A percentile compares a stretch with the other conserved stretches of the same genome.
phyloP scores from a whole-genome alignment of 495 filamentous ascomycete genomes.

The Aspergillus saccharolyticus region DNA sequence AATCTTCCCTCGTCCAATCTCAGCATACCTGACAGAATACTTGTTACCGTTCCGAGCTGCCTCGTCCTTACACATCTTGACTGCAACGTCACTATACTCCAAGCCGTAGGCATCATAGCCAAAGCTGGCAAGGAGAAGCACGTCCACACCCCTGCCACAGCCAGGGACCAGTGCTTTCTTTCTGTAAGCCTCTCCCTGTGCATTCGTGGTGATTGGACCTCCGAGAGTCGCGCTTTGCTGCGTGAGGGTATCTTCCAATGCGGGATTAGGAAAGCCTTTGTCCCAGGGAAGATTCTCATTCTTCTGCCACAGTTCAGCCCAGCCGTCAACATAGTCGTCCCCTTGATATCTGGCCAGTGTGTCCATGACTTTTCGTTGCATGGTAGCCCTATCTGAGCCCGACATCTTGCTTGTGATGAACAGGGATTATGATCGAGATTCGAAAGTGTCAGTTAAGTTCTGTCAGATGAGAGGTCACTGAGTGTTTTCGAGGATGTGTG shows the following conservation, averaged over 20 bases:
- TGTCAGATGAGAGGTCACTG: too few relatives aligned
- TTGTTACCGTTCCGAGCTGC: constrained; percentile 19
- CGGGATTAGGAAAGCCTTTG: constrained; percentile 51
- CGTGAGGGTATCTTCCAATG: constrained; percentile 52
- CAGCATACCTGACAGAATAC: constrained; percentile 38
- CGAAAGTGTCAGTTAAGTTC: too few relatives aligned
- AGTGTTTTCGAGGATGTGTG: too few relatives aligned
- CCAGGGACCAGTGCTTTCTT: constrained; percentile 54
- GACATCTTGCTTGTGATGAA: neutral
- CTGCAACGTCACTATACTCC: constrained; percentile 50
- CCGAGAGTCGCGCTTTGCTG: constrained; percentile 37
- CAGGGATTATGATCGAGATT: too few relatives aligned
- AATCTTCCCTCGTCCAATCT: constrained; percentile 40
- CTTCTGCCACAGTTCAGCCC: constrained; percentile 11
- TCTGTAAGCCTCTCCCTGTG: constrained; percentile 8
- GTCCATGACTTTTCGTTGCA: neutral
- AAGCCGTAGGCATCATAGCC: constrained; percentile 65
- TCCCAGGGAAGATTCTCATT: constrained; percentile 51
- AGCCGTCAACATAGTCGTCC: constrained; percentile 9
- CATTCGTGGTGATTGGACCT: constrained; percentile 10
- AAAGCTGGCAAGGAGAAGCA: constrained; percentile 52
- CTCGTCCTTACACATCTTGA: constrained; percentile 43
- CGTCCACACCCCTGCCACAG: constrained; percentile 65
- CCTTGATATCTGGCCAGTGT: constrained; percentile 6
- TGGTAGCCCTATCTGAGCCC: neutral